Evolutionary conservation across 2,329 filamentous ascomycete species (phyloP), one percentile per base, ranked within the genome.

Genomic region (Fusarium sp.): DNA sequence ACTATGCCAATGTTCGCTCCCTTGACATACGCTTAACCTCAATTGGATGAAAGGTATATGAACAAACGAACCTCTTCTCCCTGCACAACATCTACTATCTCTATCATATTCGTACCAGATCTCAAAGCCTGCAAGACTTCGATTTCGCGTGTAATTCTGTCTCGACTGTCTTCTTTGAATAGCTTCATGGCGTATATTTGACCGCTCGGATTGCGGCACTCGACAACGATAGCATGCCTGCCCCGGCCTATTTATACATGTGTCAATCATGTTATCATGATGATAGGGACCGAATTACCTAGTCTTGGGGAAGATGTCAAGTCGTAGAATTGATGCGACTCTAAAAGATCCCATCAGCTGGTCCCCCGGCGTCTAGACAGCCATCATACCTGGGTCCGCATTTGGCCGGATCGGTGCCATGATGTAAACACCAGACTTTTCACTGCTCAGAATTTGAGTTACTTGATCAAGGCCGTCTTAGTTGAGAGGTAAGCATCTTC

Each of bases 121-220:
- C 23, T 12, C 1, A 69, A 16, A 12, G 30, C 18, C 7, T 20
- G 43, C 1, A 66, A 21, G 3, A 69, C 34, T 7, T 61, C 42
- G 0, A 69, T 46, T 27, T 69, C 66, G 5, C 45, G 62, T 1
- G 32, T n/a, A 1, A 62, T 65, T 4, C 54, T 54, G 8, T 27
- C 12, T 13, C 43, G 40, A 2, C 46, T 55, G 3, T 69, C 60
- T 0, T 53, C 46, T 13, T 69, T 69, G 11, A 56, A 69, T 0
- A 65, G 27, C 3, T 69, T 69, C 46, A 69, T 66, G 2, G 66
- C 66, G 3, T 54, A 69, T 7, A 56, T 18, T 18, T 40, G 23
- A 10, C 30, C 42, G 13, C 12, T 37, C 9, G 60, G 20, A 4
- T 43, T 53, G 10, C 16, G 37, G 7, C 60, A 66, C 48, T 69